Evolutionary conservation across 306 rosid genomes (phyloP), one percentile per base, ranked within the genome.

Genomic region (Cicer bijugum): DNA sequence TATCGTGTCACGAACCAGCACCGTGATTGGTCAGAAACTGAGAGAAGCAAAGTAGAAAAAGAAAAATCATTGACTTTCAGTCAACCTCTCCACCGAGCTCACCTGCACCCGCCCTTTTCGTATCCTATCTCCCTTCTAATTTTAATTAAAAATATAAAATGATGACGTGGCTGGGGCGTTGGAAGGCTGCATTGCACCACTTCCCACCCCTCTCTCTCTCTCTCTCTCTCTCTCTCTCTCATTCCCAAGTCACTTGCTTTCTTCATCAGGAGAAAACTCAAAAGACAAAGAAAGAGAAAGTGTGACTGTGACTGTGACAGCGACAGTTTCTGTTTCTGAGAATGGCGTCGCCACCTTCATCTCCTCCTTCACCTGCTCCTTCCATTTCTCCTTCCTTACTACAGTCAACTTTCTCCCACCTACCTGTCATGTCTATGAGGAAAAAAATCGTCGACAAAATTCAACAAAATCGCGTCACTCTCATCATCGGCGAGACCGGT

Each of bases 401-500:
- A 8, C 9, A 80, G 42, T 68, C 81, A 17, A 67, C 70, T 7
- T 90, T 88, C 83, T 78, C 92, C 19, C 61, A 86, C 40, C 89
- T 92, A 6, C 96, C 96, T 1, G 84, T 92, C 12, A 84, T 84
- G 90, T 44, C 89, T 58, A 77, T 83, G 81, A 85, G 88, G 38
- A 67, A 75, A 52, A 92, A 80, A 69, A 90, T 92, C 80, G 84
- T 90, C n/a, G 91, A 92, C 80, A 92, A 90, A 82, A 75, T 92
- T 20, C 46, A 50, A n/a, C 79, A 87, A 5, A 92, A 92, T 88
- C 96, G 96, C 76, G 95, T 92, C 72, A 92, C 98, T 14, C 94
- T 90, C 42, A 88, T 92, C 69, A 84, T 92, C 58, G 98, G 98
- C 39, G 98, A 92, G 51, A 67, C 98, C 69, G 98, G 98, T 58